These are phyloP conservation scores for Gossypium trilobum DNA, from an alignment of 441 rosid species.

Conservation along the genomic window DNA sequence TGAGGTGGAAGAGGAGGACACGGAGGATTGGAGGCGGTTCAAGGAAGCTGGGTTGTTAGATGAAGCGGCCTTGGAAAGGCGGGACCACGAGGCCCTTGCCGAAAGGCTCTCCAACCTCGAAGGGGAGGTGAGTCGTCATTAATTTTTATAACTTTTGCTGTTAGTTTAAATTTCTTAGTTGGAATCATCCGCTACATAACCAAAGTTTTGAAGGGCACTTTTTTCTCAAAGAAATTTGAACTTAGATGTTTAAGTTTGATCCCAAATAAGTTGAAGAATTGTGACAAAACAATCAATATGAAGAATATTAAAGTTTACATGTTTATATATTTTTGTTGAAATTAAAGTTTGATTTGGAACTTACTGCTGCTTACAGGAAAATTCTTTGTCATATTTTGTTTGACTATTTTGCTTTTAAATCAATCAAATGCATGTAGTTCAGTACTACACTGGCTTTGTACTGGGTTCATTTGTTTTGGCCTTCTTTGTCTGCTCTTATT, in stretches of 20 bases:
- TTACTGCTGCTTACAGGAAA: background rate
- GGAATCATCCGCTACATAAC: background rate
- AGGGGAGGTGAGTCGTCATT: constrained; percentile 39
- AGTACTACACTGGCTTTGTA: background rate
- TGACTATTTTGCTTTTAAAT: background rate
- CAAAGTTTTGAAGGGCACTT: background rate
- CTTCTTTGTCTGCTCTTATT: background rate
- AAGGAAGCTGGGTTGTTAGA: constrained; percentile 73
- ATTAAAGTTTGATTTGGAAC: background rate
- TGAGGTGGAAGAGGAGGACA: constrained; percentile 25
- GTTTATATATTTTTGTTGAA: background rate
- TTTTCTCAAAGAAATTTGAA: background rate
- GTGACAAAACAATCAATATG: background rate
- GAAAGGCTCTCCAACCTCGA: constrained; percentile 61
- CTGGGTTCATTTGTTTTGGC: background rate
- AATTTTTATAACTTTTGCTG: background rate
- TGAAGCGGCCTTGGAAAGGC: constrained; percentile 56
- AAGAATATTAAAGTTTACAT: too few species aligned
- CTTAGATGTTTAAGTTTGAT: background rate
- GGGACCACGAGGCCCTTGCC: constrained; percentile 53
- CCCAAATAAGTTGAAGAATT: background rate
- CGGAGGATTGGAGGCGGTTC: constrained; percentile 69
- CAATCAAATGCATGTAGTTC: background rate
- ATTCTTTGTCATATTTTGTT: background rate
- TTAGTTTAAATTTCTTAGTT: background rate